phyloP scores from a whole-genome alignment of 2,329 filamentous ascomycete genomes.

The Fusarium musae region DNA sequence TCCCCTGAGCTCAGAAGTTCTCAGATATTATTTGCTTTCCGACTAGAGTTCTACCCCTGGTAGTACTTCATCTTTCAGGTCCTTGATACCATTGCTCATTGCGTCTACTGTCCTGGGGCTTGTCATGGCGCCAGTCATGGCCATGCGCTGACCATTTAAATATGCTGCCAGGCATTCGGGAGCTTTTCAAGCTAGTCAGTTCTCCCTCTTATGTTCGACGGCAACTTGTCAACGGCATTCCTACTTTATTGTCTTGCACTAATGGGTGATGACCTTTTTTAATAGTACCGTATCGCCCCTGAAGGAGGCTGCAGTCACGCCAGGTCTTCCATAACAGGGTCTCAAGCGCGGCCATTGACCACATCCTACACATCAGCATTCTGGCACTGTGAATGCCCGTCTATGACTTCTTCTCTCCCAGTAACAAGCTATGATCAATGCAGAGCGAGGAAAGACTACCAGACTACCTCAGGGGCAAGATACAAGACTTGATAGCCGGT shows the following conservation, averaged over 20 bases:
- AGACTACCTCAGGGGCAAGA: not conserved
- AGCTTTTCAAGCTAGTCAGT: not conserved
- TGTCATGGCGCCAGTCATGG: conserved; percentile 5
- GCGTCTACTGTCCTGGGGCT: conserved; percentile 23
- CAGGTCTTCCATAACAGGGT: not conserved
- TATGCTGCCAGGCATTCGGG: not conserved
- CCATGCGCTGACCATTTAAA: not conserved
- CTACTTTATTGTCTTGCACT: not conserved
- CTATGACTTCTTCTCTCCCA: not conserved
- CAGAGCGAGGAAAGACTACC: not conserved
- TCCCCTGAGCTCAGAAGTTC: not conserved
- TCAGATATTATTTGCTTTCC: conserved; percentile 3
- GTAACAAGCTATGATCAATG: not conserved
- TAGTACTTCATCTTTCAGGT: conserved; percentile 1
- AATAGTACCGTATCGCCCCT: too few relatives aligned
- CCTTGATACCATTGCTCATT: conserved; percentile 7
- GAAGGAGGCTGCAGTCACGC: not conserved
- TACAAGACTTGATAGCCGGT: not conserved
- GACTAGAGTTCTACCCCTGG: conserved; percentile 15
- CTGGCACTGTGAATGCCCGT: too few relatives aligned
- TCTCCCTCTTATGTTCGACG: not conserved
- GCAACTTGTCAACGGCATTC: not conserved
- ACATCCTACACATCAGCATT: not conserved
- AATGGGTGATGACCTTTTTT: too few relatives aligned
- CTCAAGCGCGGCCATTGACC: too few relatives aligned